These are phyloP conservation scores for Dioscorea zingiberensis DNA, from an alignment of 106 monocot genomes.

Conservation along the genomic window DNA sequence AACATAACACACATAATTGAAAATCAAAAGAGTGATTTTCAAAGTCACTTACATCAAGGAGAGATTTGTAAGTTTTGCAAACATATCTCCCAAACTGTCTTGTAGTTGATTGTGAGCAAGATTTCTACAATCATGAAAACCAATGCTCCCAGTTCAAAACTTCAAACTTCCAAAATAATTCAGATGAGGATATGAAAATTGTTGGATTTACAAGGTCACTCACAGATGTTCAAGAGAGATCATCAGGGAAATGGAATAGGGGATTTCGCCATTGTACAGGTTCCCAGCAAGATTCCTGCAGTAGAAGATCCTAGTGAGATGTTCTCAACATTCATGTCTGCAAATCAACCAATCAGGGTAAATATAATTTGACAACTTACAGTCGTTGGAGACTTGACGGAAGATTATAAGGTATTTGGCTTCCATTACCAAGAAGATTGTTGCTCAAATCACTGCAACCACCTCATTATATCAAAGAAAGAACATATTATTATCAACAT, in stretches of 20 bases:
- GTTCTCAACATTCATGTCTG: background rate
- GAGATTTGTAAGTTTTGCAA: constrained; percentile 41
- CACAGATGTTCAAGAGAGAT: constrained; percentile 49
- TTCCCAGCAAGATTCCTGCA: constrained; percentile 66
- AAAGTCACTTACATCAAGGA: constrained; percentile 43
- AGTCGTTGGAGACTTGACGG: constrained; percentile 49
- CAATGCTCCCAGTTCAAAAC: background rate
- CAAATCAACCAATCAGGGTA: background rate
- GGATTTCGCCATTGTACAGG: constrained; percentile 37
- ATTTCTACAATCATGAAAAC: constrained; percentile 29
- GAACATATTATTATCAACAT: background rate
- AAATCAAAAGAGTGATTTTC: too few relatives aligned
- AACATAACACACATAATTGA: too few relatives aligned
- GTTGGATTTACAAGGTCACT: constrained; percentile 2
- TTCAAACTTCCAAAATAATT: background rate
- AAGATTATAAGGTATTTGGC: constrained; percentile 54
- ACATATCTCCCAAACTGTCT: constrained; percentile 48
- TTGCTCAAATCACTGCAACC: constrained; percentile 51
- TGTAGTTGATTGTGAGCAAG: constrained; percentile 60
- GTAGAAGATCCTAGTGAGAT: constrained; percentile 4
- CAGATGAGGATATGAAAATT: too few relatives aligned
- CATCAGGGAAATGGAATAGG: constrained; percentile 59
- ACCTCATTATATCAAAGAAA: constrained; percentile 5
- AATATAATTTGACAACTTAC: constrained; percentile 18
- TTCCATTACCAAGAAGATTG: constrained; percentile 45